These are phyloP conservation scores for Leccinellum rugosiceps DNA, from an alignment of 768 basidiomycete species.

Conservation along the genomic window DNA sequence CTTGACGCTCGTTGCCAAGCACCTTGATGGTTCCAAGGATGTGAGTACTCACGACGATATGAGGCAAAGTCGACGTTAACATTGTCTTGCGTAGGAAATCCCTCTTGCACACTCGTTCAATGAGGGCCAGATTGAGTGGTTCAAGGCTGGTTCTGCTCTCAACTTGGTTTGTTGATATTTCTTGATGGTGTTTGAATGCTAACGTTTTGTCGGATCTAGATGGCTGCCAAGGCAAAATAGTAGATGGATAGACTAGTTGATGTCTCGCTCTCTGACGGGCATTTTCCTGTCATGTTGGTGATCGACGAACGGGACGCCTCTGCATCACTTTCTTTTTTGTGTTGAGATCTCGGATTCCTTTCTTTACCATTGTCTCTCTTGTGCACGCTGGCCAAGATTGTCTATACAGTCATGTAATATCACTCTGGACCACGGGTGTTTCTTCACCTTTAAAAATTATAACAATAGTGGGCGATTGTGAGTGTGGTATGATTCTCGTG, in stretches of 20 bases:
- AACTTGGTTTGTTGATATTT: slow-evolving; percentile 59
- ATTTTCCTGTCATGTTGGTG: background rate
- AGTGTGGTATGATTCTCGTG: no score
- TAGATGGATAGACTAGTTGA: slow-evolving; percentile 22
- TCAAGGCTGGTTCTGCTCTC: slow-evolving; percentile 94
- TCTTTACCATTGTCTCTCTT: background rate
- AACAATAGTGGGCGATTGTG: background rate
- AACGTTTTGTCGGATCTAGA: slow-evolving; percentile 36
- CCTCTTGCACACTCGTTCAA: slow-evolving; percentile 91
- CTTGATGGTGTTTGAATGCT: background rate
- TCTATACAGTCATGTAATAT: slow-evolving; percentile 26
- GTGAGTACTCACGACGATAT: slow-evolving; percentile 31
- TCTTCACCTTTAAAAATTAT: background rate
- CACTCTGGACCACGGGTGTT: slow-evolving; percentile 9
- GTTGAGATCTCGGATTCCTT: background rate
- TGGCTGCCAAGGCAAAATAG: slow-evolving; percentile 64
- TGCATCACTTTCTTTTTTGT: background rate
- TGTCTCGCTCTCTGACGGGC: slow-evolving; percentile 1
- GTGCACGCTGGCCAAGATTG: slow-evolving; percentile 13
- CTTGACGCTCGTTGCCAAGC: slow-evolving; percentile 78
- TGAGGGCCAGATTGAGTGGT: slow-evolving; percentile 96
- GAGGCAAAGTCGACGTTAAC: slow-evolving; percentile 10
- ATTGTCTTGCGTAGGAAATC: slow-evolving; percentile 48
- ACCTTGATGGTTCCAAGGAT: slow-evolving; percentile 74
- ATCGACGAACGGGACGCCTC: background rate